Conservation (phyloP, 139 green algal species). For the Chlamydomonas sp. region DNA sequence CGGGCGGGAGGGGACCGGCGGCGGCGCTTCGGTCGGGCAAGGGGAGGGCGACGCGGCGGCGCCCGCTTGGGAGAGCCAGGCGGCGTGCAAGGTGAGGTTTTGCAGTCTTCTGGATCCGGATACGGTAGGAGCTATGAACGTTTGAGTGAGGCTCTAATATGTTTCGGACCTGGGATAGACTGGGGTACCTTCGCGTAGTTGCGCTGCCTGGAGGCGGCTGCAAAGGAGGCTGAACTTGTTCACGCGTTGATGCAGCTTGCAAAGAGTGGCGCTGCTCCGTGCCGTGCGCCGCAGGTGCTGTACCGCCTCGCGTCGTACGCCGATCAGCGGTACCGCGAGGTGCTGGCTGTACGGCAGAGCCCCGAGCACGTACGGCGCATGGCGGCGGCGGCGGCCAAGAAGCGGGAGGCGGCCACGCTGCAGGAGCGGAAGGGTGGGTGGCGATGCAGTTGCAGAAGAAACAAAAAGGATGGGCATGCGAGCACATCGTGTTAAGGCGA, state of each 20-base stretch:
- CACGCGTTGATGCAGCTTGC: too few relatives aligned
- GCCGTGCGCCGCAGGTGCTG: slow-evolving; percentile 52
- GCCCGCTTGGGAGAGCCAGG: slow-evolving; percentile 12
- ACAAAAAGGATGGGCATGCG: neutral
- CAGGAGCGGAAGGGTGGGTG: neutral
- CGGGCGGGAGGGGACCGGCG: slow-evolving; percentile 74
- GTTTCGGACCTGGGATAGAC: too few relatives aligned
- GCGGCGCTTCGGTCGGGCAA: slow-evolving; percentile 36
- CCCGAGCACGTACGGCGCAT: slow-evolving; percentile 71
- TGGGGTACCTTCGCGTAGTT: too few relatives aligned
- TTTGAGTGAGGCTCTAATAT: too few relatives aligned
- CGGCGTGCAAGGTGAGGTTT: slow-evolving; percentile 19
- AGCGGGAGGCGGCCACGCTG: slow-evolving; percentile 42
- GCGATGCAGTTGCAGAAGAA: neutral
- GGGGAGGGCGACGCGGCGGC: neutral
- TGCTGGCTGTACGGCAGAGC: slow-evolving; percentile 59
- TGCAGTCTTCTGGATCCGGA: neutral
- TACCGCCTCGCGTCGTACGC: slow-evolving; percentile 85
- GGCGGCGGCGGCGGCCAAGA: slow-evolving; percentile 68
- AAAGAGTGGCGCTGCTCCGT: neutral
- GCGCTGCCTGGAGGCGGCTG: too few relatives aligned
- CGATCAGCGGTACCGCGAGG: slow-evolving; percentile 75
- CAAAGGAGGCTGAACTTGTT: too few relatives aligned
- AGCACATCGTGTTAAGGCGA: neutral
- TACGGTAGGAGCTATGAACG: too few relatives aligned